Conservation (phyloP, 169 alveolate species). For the Plasmodium inui region DNA sequence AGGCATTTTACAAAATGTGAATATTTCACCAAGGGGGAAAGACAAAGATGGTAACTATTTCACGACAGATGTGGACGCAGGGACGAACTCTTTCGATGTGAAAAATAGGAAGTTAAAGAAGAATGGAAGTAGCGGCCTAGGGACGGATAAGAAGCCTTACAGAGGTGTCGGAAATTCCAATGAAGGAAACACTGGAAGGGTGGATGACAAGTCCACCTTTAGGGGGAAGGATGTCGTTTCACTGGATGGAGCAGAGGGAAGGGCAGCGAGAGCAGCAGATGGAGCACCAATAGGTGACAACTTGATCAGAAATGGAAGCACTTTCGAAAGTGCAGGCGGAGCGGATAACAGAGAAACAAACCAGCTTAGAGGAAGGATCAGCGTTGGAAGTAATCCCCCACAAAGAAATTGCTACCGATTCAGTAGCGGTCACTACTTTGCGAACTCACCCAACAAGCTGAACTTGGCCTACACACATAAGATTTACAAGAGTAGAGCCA, state of each 20-base stretch:
- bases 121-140: background rate
- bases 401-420: background rate
- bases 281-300: background rate
- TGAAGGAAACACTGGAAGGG: background rate
- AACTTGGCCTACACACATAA: slow-evolving; percentile 53
- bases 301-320: background rate
- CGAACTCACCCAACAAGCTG: slow-evolving; percentile 17
- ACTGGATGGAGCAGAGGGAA: background rate
- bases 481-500: slow-evolving; percentile 20
- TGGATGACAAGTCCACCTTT: background rate
- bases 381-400: background rate
- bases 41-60: slow-evolving; percentile 5
- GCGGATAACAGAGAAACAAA: background rate
- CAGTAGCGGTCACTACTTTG: background rate
- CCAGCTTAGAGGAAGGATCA: background rate
- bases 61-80: background rate
- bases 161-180: background rate
- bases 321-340: background rate
- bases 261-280: no score
- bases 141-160: background rate
- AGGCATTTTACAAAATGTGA: slow-evolving; percentile 6
- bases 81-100: background rate
- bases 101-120: slow-evolving; percentile 24
- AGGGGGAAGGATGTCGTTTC: background rate
- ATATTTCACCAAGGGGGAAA: background rate